These are phyloP conservation scores for Pythium vanterpoolii DNA, from an alignment of 352 stramenopile genomes.

Conservation along the genomic window DNA sequence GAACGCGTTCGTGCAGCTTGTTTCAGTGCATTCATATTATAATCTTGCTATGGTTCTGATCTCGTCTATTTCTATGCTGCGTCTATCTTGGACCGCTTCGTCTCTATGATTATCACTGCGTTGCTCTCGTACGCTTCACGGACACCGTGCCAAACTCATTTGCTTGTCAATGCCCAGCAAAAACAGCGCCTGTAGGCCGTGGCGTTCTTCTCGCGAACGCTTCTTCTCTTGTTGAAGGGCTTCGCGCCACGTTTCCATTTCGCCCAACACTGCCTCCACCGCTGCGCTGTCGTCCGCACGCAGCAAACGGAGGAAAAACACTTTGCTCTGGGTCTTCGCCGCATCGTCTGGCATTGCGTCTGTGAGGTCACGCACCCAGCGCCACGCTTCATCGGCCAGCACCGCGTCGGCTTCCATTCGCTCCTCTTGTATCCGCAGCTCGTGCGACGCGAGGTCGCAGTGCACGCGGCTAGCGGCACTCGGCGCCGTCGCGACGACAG, in stretches of 20 bases:
- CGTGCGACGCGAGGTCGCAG: slow-evolving; percentile 5
- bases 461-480: not conserved
- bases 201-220: slow-evolving; percentile 7
- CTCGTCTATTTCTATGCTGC: too few species aligned
- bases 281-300: not conserved
- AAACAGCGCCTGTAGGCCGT: slow-evolving; percentile 20
- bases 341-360: slow-evolving; percentile 12
- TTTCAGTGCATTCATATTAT: too few species aligned
- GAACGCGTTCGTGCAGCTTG: too few species aligned
- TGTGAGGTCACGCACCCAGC: slow-evolving; percentile 14
- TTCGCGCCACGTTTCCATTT: slow-evolving; percentile 16
- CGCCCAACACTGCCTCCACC: slow-evolving; percentile 2
- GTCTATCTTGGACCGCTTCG: too few species aligned
- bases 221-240: not conserved
- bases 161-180: slow-evolving; percentile 23
- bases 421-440: slow-evolving; percentile 15
- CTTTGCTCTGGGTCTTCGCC: slow-evolving; percentile 9
- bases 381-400: slow-evolving; percentile 12
- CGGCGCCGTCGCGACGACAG: not conserved
- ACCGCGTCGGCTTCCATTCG: slow-evolving; percentile 13
- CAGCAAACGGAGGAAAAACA: slow-evolving; percentile 20
- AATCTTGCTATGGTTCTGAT: too few species aligned
- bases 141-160: slow-evolving; percentile 9
- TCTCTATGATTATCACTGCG: too few species aligned
- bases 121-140: too few species aligned